phyloP scores from a whole-genome alignment of 1,284 basidiomycete species.

The Boletus semigastroideus region DNA sequence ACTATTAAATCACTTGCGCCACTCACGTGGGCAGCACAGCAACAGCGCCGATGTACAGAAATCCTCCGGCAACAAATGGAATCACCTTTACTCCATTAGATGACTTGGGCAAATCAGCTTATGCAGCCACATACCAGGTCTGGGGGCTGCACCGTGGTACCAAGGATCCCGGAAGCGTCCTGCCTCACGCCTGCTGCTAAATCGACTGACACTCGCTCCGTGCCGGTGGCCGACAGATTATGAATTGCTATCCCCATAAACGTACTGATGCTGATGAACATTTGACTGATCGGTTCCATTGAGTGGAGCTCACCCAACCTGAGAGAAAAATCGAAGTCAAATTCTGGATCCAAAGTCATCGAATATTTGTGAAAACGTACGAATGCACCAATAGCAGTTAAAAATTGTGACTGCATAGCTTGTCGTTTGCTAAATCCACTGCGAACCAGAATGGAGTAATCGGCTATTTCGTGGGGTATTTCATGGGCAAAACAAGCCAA shows the following conservation, averaged over 20 bases:
- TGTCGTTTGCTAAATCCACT: slow-evolving; percentile 87
- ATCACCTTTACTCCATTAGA: slow-evolving; percentile 55
- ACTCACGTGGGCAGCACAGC: slow-evolving; percentile 86
- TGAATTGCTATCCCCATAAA: slow-evolving; percentile 89
- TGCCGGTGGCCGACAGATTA: slow-evolving; percentile 56
- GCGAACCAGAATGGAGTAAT: slow-evolving; percentile 86
- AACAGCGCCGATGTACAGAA: slow-evolving; percentile 89
- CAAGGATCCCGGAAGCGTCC: slow-evolving; percentile 71
- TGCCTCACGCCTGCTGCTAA: slow-evolving; percentile 71
- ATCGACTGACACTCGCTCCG: slow-evolving; percentile 46
- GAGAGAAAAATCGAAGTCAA: slow-evolving; percentile 16
- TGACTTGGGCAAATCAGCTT: slow-evolving; percentile 10
- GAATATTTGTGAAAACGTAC: slow-evolving; percentile 40
- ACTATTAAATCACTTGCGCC: slow-evolving; percentile 1
- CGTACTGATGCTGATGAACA: slow-evolving; percentile 48
- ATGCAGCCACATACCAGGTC: slow-evolving; percentile 65
- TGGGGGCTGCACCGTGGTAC: slow-evolving; percentile 73
- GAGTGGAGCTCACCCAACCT: slow-evolving; percentile 53
- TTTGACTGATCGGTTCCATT: not conserved
- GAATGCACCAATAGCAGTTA: slow-evolving; percentile 87
- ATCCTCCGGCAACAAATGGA: slow-evolving; percentile 90
- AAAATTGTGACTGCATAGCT: slow-evolving; percentile 88
- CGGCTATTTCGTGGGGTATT: slow-evolving; percentile 90
- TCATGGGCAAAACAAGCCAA: slow-evolving; percentile 91
- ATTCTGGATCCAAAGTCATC: slow-evolving; percentile 3